Conservation (phyloP, 2,329 filamentous ascomycete genomes). For the Sporothrix pseudoabietina region DNA sequence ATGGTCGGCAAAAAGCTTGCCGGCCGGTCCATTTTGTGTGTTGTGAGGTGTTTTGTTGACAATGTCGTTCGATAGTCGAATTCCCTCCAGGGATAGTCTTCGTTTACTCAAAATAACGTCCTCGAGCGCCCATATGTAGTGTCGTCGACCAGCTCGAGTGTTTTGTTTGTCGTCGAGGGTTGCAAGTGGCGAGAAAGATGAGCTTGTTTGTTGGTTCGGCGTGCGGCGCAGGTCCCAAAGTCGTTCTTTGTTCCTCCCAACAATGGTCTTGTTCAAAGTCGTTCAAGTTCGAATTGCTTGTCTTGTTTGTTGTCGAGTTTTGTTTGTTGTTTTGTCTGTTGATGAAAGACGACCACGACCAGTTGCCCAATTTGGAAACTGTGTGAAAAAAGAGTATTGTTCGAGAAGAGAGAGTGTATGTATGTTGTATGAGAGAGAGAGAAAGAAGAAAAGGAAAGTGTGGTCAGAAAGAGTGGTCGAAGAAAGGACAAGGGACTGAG, state of each 20-base stretch:
- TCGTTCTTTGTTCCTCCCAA: slow-evolving; percentile 9
- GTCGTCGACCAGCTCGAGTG: not conserved
- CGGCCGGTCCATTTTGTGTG: slow-evolving; percentile 46
- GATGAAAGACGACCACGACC: slow-evolving; percentile 26
- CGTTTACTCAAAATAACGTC: not conserved
- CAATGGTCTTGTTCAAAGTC: slow-evolving; percentile 13
- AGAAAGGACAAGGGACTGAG: slow-evolving; percentile 21
- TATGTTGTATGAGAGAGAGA: not conserved
- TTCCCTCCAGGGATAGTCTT: slow-evolving; percentile 13
- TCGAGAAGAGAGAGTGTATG: slow-evolving; percentile 11
- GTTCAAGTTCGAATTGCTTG: not conserved
- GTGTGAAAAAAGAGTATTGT: slow-evolving; percentile 18
- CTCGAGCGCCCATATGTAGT: slow-evolving; percentile 4
- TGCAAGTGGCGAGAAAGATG: not conserved
- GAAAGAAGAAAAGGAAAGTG: slow-evolving; percentile 10
- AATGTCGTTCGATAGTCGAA: not conserved
- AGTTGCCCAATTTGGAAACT: slow-evolving; percentile 18
- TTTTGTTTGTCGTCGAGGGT: not conserved
- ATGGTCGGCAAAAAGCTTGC: slow-evolving; percentile 75
- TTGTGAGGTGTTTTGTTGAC: not conserved
- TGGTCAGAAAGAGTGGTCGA: not conserved
- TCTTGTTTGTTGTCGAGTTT: not conserved
- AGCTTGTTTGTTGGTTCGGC: not conserved
- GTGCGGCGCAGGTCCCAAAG: slow-evolving; percentile 2
- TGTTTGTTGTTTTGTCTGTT: not conserved